A percentile compares a stretch with the other conserved stretches of the same genome.
Evolutionary conservation across 257 asterid species (phyloP).

Genomic region (Mentha longifolia): DNA sequence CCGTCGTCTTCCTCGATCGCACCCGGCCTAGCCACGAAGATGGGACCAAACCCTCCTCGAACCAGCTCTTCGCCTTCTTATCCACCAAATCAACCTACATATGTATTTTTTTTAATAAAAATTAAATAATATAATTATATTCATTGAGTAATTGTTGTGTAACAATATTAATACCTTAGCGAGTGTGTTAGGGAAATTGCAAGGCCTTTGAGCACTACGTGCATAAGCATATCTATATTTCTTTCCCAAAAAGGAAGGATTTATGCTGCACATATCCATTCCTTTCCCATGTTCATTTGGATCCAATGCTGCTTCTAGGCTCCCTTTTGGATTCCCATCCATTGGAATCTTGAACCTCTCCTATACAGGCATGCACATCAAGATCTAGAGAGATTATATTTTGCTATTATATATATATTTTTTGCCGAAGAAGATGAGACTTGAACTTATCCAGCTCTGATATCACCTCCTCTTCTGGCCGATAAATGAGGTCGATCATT

Average conservation of each 20-base stretch:
- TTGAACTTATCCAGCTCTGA: too few relatives aligned
- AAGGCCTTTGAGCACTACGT: conserved; percentile 92
- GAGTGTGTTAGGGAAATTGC: conserved; percentile 95
- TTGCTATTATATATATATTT: too few relatives aligned
- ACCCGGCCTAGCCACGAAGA: conserved; percentile 94
- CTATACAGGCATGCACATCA: conserved; percentile 34
- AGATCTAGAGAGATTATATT: too few relatives aligned
- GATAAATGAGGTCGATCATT: too few relatives aligned
- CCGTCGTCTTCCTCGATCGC: conserved; percentile 93
- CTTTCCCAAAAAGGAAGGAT: too few relatives aligned
- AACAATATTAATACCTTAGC: conserved; percentile 59
- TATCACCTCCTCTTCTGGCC: too few relatives aligned
- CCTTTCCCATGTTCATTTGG: conserved; percentile 94
- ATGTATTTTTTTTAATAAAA: too few relatives aligned
- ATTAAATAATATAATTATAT: too few relatives aligned
- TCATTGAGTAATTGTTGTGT: too few relatives aligned
- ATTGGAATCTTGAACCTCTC: conserved; percentile 81
- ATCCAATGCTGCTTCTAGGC: conserved; percentile 79
- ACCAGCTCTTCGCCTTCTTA: conserved; percentile 91
- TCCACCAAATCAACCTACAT: conserved; percentile 54
- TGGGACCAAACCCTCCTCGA: conserved; percentile 78
- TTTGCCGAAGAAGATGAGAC: too few relatives aligned
- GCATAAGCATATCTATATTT: conserved; percentile 92
- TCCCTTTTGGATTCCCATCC: conserved; percentile 79
- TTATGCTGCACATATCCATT: conserved; percentile 97